Evolutionary conservation across 1,284 basidiomycete genomes (phyloP).

Genomic region (Microbotryum scabiosae): DNA sequence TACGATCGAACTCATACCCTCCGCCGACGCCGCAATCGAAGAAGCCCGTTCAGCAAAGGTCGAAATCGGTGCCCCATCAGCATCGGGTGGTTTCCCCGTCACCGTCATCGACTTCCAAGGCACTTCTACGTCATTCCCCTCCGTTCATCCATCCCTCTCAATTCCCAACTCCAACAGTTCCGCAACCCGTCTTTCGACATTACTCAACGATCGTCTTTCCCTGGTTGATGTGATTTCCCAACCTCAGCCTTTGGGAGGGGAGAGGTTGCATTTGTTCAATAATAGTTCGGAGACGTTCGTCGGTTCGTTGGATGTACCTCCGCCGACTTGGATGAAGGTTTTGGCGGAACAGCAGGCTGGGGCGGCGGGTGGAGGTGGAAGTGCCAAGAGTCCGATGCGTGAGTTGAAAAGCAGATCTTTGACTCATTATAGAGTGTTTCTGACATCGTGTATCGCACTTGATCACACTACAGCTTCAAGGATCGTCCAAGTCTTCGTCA

Average conservation of each 20-base stretch:
- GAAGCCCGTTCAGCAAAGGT: background rate
- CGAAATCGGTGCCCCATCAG: slow-evolving; percentile 3
- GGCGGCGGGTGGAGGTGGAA: slow-evolving; percentile 4
- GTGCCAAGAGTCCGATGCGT: slow-evolving; percentile 27
- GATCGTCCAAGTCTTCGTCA: slow-evolving; percentile 38
- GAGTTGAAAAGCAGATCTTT: background rate
- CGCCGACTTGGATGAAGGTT: slow-evolving; percentile 16
- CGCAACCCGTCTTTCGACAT: background rate
- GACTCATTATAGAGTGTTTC: background rate
- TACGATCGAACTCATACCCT: background rate
- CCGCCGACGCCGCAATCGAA: background rate
- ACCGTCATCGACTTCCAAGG: slow-evolving; percentile 6
- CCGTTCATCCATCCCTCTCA: background rate
- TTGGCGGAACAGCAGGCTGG: slow-evolving; percentile 7
- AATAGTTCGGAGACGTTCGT: slow-evolving; percentile 12
- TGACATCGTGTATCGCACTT: background rate
- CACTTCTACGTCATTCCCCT: background rate
- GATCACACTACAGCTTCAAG: slow-evolving; percentile 21
- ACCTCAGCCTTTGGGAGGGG: background rate
- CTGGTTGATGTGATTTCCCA: slow-evolving; percentile 20
- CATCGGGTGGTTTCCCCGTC: slow-evolving; percentile 8
- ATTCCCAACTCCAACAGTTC: background rate
- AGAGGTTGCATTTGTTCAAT: slow-evolving; percentile 24
- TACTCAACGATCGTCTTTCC: slow-evolving; percentile 1
- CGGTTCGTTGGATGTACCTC: slow-evolving; percentile 14